Conservation (phyloP, 805 yeast species). For the Jamesozyma lodderae region DNA sequence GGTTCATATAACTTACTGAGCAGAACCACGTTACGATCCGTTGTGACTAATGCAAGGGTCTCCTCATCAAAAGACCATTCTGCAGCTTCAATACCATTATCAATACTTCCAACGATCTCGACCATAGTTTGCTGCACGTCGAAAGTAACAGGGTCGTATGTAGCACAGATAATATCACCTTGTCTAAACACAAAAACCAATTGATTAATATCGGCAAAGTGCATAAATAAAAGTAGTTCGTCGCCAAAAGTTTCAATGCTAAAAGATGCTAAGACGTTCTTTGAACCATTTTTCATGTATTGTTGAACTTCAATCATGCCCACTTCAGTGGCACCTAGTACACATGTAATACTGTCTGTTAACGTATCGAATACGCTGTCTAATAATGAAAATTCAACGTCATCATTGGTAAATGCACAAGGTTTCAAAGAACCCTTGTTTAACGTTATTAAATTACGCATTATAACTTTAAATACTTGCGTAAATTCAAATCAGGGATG, state of each 20-base stretch:
- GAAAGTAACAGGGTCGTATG: constrained; percentile 40
- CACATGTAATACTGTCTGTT: constrained; percentile 62
- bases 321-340: constrained; percentile 46
- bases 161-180: constrained; percentile 69
- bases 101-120: constrained; percentile 79
- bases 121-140: constrained; percentile 46
- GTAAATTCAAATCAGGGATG: no score
- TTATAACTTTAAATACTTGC: constrained; percentile 8
- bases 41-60: constrained; percentile 59
- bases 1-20: constrained; percentile 76
- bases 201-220: constrained; percentile 61
- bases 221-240: constrained; percentile 46
- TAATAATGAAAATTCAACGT: constrained; percentile 12
- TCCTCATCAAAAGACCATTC: constrained; percentile 92
- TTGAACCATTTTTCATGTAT: constrained; percentile 54
- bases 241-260: constrained; percentile 37
- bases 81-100: constrained; percentile 63
- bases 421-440: constrained; percentile 28
- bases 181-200: constrained; percentile 55
- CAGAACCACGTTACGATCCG: constrained; percentile 49
- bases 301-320: constrained; percentile 68
- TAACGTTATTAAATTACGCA: constrained; percentile 29
- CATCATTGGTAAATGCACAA: constrained; percentile 9
- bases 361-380: constrained; percentile 56
- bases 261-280: constrained; percentile 51